Evolutionary conservation across 129 eudicot species (phyloP).

Genomic region (Smallanthus sonchifolius): DNA sequence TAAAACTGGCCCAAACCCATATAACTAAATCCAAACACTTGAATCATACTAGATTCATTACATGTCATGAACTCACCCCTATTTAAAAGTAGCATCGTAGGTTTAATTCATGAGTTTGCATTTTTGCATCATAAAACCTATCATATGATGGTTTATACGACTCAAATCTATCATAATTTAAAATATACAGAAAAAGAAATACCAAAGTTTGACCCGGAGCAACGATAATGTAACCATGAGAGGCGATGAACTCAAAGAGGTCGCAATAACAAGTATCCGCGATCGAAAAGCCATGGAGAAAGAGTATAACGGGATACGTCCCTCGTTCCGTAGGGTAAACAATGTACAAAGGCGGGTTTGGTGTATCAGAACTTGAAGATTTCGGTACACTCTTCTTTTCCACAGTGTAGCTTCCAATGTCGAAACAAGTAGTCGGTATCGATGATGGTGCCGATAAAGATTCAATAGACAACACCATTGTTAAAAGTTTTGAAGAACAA

Average conservation of each 20-base stretch:
- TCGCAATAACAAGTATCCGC: background rate
- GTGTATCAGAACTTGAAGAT: slow-evolving; percentile 12
- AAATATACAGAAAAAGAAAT: background rate
- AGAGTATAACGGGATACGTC: slow-evolving; percentile 18
- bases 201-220: slow-evolving; percentile 22
- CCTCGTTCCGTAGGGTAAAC: slow-evolving; percentile 15
- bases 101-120: too few relatives aligned
- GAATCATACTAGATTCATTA: too few relatives aligned
- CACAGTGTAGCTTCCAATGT: slow-evolving; percentile 2
- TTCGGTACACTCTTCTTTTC: background rate
- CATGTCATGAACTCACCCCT: too few relatives aligned
- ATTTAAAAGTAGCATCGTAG: too few relatives aligned
- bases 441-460: background rate
- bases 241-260: slow-evolving; percentile 16
- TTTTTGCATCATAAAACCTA: too few relatives aligned
- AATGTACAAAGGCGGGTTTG: slow-evolving; percentile 21
- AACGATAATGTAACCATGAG: slow-evolving; percentile 20
- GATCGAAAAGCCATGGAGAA: slow-evolving; percentile 21
- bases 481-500: background rate
- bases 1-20: too few relatives aligned
- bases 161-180: background rate
- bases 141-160: background rate
- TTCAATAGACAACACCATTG: background rate
- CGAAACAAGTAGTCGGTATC: background rate
- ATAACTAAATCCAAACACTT: too few relatives aligned